phyloP scores from a whole-genome alignment of 2,329 filamentous ascomycete species.

The Phaeosphaeria sp. region DNA sequence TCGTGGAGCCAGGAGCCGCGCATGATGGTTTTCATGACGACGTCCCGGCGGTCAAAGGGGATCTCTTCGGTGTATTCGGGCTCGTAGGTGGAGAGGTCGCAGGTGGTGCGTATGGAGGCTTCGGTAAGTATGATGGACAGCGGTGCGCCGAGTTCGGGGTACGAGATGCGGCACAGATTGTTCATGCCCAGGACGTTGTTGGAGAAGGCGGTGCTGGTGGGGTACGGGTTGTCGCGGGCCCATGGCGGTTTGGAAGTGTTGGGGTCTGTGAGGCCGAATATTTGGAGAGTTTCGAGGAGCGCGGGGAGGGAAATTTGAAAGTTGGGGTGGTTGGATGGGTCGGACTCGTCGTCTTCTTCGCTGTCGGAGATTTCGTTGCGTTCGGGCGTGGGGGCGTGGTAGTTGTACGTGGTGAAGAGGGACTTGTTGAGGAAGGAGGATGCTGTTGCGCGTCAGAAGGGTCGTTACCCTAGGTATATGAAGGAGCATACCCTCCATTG shows the following conservation, averaged over 20 bases:
- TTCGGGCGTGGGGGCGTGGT: constrained; percentile 61
- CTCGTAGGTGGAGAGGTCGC: constrained; percentile 87
- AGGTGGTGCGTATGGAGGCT: constrained; percentile 74
- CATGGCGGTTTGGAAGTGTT: constrained; percentile 44
- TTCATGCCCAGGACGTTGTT: constrained; percentile 82
- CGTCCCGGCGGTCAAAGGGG: constrained; percentile 80
- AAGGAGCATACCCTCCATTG: constrained; percentile 77
- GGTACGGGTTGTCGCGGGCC: constrained; percentile 51
- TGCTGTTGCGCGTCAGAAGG: constrained; percentile 52
- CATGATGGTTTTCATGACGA: constrained; percentile 96
- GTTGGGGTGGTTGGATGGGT: constrained; percentile 61
- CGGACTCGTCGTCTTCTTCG: constrained; percentile 46
- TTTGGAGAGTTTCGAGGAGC: constrained; percentile 91
- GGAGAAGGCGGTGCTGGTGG: constrained; percentile 77
- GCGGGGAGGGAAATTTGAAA: constrained; percentile 90
- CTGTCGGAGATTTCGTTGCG: constrained; percentile 37
- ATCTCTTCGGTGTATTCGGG: constrained; percentile 74
- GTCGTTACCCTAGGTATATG: not conserved
- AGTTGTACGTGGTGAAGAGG: constrained; percentile 85
- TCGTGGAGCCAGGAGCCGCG: constrained; percentile 76
- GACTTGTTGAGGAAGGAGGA: constrained; percentile 85
- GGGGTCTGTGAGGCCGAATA: constrained; percentile 75
- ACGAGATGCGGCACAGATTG: constrained; percentile 85
- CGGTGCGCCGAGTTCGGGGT: constrained; percentile 75
- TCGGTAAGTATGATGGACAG: constrained; percentile 89